Evolutionary conservation across 140 eudicot species (phyloP), one percentile per base, ranked within the genome.

Genomic region (Ambrosia hybrid): DNA sequence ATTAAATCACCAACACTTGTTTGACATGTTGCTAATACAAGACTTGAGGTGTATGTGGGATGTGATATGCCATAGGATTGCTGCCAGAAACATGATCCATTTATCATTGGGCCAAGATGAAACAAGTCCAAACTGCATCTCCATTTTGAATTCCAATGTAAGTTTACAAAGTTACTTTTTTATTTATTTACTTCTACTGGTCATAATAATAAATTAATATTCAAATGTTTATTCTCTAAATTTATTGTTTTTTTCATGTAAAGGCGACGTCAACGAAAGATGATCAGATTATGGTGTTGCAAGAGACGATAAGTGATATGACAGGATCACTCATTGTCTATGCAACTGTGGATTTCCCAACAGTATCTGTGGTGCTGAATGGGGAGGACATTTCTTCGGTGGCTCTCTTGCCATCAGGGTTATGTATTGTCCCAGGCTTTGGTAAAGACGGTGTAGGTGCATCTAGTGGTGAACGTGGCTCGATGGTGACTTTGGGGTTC

Each of bases 11-110:
- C 82, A 67, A 55, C 67, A 5, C 37, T 70, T 89, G 67, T 80
- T 87, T 14, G 87, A 79, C 45, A 68, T 87, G 65, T 64, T 89
- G 71, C 68, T 73, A 38, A 74, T 77, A 56, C 85, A 76, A 60
- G 83, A 81, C 46, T 66, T 79, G 26, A 82, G 96, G 72, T 59
- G 75, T 59, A 73, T 79, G 38, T 89, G 96, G 96, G 93, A 87
- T 10, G 70, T 82, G 16, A 65, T 84, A 53, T 84, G 80, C 62
- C 80, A 68, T 21, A 84, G 72, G 41, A 87, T 79, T 45, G 81
- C 84, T 14, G 66, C 77, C 67, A 77, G 56, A 11, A 72, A 76
- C 73, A 34, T 83, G 57, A 51, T 85, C 48, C 76, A 73, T 60
- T 74, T 89, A 57, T 30, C 94, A 67, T 76, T 84, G 77, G 81